Evolutionary conservation across 768 basidiomycete species (phyloP), one percentile per base, ranked within the genome.

Genomic region (Nevesoporus exiguus): DNA sequence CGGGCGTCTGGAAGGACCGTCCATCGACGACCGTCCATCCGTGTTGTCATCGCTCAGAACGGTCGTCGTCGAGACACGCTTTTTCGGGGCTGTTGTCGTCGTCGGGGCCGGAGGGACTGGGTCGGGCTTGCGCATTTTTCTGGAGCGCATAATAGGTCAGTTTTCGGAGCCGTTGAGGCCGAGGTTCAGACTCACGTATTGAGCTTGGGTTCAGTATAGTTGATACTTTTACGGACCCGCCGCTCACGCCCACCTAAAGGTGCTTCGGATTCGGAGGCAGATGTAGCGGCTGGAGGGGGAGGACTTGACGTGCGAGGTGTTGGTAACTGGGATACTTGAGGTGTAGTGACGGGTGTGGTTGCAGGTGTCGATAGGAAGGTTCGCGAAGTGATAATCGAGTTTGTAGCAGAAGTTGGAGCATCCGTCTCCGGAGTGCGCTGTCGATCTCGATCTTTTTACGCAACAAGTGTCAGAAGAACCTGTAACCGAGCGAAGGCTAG

Each of bases 101-200:
- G 71, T 52, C 10, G 69, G 67, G 8, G 64, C 62, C 14, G 75
- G 72, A 27, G 78, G 72, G 14, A 69, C 68, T 17, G 80, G 74
- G 59, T 89, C 88, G 10, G 90, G 90, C 71, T 92, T 92, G 42
- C 90, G 85, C 90, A 93, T 92, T 81, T 93, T 93, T 43, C 89
- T 91, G 63, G 41, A 62, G 36, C 42, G 15, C 22, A 27, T 30
- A 19, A 31, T 17, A 30, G 7, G 56, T 62, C 55, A 59, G 46
- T 54, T 48, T 21, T 56, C 11, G 27, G 36, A 17, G 21, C 39
- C 30, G 47, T 43, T 40, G 39, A 24, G 46, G 50, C 36, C 17
- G 36, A 48, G 31, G 37, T 14, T 25, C 42, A 29, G 39, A 82
- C 84, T 48, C 66, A 90, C 89, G 89, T 93, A 68, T 93, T 92